Conservation (phyloP, 805 yeast species). For the Hermanozyma aechmeae region DNA sequence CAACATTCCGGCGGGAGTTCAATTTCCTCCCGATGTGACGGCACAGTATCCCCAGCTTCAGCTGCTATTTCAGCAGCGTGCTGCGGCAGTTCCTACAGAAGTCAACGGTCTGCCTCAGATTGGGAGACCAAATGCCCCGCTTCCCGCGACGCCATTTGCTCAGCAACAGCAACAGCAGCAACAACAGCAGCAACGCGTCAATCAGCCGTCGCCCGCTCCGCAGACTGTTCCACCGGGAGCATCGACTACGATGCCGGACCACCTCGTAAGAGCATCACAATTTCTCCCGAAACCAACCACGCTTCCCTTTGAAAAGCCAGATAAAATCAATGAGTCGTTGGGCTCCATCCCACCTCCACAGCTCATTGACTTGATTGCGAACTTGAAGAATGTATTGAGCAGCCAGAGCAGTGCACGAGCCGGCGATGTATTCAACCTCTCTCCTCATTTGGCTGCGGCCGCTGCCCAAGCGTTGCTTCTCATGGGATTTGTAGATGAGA, state of each 20-base stretch:
- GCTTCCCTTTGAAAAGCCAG: conserved; percentile 41
- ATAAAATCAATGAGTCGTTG: conserved; percentile 51
- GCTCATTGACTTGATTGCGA: conserved; percentile 58
- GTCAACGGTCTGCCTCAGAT: background rate
- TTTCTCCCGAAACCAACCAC: conserved; percentile 41
- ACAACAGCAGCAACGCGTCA: background rate
- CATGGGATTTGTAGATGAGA: conserved; percentile 68
- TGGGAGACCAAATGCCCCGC: too few relatives aligned
- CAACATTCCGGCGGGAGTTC: conserved; percentile 49
- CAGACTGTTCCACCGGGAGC: background rate
- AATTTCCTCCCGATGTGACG: conserved; percentile 41
- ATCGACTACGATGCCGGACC: conserved; percentile 29
- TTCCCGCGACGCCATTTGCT: conserved; percentile 2
- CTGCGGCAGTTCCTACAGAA: background rate
- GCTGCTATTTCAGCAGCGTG: background rate
- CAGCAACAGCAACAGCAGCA: background rate
- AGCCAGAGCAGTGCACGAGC: conserved; percentile 44
- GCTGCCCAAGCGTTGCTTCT: conserved; percentile 66
- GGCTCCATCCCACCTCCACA: conserved; percentile 63
- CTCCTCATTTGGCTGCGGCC: conserved; percentile 52
- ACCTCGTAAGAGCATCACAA: conserved; percentile 44
- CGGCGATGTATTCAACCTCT: conserved; percentile 40
- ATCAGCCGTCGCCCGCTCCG: background rate
- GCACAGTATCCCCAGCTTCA: conserved; percentile 1
- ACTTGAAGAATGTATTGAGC: conserved; percentile 47